These are phyloP conservation scores for Aspergillus sp. DNA, from an alignment of 2,329 filamentous ascomycete species.

Conservation along the genomic window DNA sequence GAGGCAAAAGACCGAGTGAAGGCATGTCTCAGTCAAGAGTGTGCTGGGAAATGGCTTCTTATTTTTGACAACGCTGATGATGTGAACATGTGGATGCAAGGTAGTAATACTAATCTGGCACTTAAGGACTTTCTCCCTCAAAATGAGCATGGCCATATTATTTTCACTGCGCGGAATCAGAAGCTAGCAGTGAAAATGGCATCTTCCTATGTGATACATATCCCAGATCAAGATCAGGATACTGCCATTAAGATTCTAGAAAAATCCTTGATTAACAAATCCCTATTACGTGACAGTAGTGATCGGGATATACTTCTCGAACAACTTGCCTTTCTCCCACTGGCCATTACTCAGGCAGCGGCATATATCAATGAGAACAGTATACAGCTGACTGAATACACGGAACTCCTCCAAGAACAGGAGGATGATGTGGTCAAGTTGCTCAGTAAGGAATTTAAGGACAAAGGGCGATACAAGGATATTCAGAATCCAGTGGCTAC, in stretches of 20 bases:
- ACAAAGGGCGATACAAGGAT: constrained; percentile 7
- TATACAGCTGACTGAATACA: constrained; percentile 1
- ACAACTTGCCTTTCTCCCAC: constrained; percentile 8
- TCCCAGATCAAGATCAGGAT: constrained; percentile 3
- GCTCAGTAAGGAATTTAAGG: constrained; percentile 9
- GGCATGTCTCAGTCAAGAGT: constrained; percentile 8
- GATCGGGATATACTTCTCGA: background rate
- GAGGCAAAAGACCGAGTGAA: constrained; percentile 5
- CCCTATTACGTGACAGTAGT: background rate
- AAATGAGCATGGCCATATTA: constrained; percentile 12
- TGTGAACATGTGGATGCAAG: constrained; percentile 10
- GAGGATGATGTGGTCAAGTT: constrained; percentile 3
- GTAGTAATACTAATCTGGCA: background rate
- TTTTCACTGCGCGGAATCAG: constrained; percentile 15
- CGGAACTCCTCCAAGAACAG: constrained; percentile 3
- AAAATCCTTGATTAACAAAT: constrained; percentile 1
- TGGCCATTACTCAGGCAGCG: constrained; percentile 10
- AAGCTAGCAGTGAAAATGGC: constrained; percentile 5
- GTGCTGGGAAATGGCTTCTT: constrained; percentile 14
- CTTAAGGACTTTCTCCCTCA: constrained; percentile 10
- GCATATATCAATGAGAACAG: constrained; percentile 12
- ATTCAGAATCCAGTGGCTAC: constrained; percentile 7
- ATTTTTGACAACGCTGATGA: constrained; percentile 23
- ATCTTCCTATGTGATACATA: constrained; percentile 5
- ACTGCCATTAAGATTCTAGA: constrained; percentile 3